Base-by-base conservation (phyloP, 371 early-diverging fungal species). In the Lichtheimia ornata region DNA sequence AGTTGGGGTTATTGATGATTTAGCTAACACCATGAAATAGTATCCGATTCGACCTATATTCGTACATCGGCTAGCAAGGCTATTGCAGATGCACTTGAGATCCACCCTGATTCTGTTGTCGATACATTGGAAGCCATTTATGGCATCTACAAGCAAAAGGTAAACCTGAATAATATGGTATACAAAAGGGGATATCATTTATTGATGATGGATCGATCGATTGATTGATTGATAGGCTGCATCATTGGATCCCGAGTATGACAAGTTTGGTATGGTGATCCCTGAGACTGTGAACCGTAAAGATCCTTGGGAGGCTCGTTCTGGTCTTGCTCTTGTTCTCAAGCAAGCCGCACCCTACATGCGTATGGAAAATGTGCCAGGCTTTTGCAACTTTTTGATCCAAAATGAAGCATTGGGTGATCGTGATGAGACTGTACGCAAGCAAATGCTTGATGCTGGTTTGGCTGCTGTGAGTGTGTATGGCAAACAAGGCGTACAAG, bases 241-340 rank as follows among this genome's bases (percentile, higher is more conserved):
- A 41, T 79, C 91, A n/a, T 84, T 94, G 13, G 88, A 87, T 24
- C 96, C 96, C 4, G 92, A 95, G 69, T 94, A 91, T 59, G 96
- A 98, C 71, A 88, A 88, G 47, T 95, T 84, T 61, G 97, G 96
- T 50, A 89, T 98, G 72, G 83, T 96, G 0, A 93, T 93, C 25
- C 90, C 91, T 13, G 91, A 88, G 53, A 92, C 96, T 0, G 68
- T 94, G 57, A 83, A 92, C 66, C 88, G 88, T 52, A 70, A 76
- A 49, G 97, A 98, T 71, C 90, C 91, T 24, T 91, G 89, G 77
- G 87, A 84, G 42, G 84, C 94, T 13, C 93, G 97, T 18, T 79
- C 81, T 35, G 95, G 96, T 47, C 75, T 97, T 25, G 94, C 92
- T 0, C 73, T 83, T 50, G 90, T 92, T 0, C 70, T 98, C 50